A percentile compares a stretch with the other conserved stretches of the same genome.
Conservation (phyloP, 805 yeast genomes). For the Candida nitratophila region DNA sequence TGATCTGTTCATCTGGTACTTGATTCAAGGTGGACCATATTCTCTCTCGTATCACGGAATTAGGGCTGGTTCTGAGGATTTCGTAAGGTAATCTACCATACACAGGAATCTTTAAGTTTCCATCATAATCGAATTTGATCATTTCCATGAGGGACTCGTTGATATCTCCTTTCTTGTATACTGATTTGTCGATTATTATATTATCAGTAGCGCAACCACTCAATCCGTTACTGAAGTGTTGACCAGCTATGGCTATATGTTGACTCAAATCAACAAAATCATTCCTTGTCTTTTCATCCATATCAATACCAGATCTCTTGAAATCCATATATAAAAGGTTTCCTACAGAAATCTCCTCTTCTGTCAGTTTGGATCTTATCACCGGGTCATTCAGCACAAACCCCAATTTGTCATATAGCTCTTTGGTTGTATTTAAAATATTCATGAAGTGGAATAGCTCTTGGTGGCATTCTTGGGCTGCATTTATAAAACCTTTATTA, state of each 20-base stretch:
- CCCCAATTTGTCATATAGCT: slow-evolving; percentile 54
- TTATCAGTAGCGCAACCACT: slow-evolving; percentile 19
- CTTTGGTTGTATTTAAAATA: slow-evolving; percentile 75
- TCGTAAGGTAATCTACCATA: slow-evolving; percentile 60
- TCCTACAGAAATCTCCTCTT: slow-evolving; percentile 82
- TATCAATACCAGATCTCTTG: slow-evolving; percentile 81
- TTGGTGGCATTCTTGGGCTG: slow-evolving; percentile 86
- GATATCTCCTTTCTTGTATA: slow-evolving; percentile 23
- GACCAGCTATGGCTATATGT: slow-evolving; percentile 74
- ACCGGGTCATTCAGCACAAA: slow-evolving; percentile 40
- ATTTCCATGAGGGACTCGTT: slow-evolving; percentile 10
- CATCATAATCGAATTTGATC: slow-evolving; percentile 26
- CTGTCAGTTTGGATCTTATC: slow-evolving; percentile 34
- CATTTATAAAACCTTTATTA: slow-evolving; percentile 54
- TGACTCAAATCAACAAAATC: slow-evolving; percentile 75
- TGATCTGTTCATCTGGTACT: slow-evolving; percentile 56
- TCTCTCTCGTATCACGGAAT: slow-evolving; percentile 49
- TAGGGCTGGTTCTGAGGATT: slow-evolving; percentile 51
- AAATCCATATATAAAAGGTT: slow-evolving; percentile 75
- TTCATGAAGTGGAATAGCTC: slow-evolving; percentile 92
- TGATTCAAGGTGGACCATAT: slow-evolving; percentile 74
- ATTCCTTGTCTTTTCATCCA: slow-evolving; percentile 56
- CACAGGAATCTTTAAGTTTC: slow-evolving; percentile 44
- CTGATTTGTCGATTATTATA: slow-evolving; percentile 20
- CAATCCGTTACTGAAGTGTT: slow-evolving; percentile 57